Evolutionary conservation across 805 yeast species (phyloP).

Genomic region (Lachancea quebecensis): DNA sequence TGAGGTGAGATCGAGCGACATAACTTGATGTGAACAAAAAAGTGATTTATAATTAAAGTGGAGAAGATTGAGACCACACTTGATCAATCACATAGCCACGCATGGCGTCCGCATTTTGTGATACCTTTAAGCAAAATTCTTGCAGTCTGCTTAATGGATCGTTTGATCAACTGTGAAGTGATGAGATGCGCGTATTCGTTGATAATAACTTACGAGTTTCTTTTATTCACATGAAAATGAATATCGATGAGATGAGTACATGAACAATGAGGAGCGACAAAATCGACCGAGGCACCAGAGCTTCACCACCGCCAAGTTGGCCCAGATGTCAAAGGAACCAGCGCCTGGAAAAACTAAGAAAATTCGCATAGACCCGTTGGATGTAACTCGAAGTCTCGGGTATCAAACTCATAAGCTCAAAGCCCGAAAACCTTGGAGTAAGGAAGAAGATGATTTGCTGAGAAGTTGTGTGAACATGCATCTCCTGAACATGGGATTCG

Average conservation of each 20-base stretch:
- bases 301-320: not conserved
- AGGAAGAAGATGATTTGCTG: slow-evolving; percentile 61
- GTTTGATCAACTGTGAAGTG: not conserved
- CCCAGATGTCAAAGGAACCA: slow-evolving; percentile 1
- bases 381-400: slow-evolving; percentile 64
- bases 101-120: too few relatives aligned
- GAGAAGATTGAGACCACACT: too few relatives aligned
- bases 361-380: slow-evolving; percentile 32
- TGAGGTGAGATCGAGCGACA: too few relatives aligned
- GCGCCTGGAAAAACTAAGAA: slow-evolving; percentile 3
- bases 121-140: too few relatives aligned
- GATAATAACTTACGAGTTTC: not conserved
- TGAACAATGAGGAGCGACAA: too few relatives aligned
- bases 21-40: too few relatives aligned
- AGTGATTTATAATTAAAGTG: too few relatives aligned
- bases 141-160: too few relatives aligned
- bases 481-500: slow-evolving; percentile 30
- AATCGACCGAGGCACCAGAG: too few relatives aligned
- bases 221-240: not conserved
- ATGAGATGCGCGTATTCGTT: not conserved
- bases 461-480: slow-evolving; percentile 36
- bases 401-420: slow-evolving; percentile 63
- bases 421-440: slow-evolving; percentile 64
- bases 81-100: too few relatives aligned
- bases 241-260: slow-evolving; percentile 2